Conservation (phyloP, 1,139 yeast genomes). For the Pichia sp. region DNA sequence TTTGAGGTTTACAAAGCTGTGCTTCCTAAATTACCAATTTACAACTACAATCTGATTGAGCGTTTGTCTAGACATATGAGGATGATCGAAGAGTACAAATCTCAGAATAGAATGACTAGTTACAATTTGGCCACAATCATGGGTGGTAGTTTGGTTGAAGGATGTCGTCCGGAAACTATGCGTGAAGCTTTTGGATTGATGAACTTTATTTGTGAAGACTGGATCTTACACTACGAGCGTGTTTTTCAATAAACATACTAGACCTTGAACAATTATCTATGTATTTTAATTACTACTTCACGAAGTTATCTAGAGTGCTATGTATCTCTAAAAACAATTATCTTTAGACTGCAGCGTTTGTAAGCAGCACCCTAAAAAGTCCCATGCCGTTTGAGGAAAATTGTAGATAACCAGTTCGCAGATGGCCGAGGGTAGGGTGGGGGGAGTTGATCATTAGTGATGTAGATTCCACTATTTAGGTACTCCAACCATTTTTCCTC, state of each 20-base stretch:
- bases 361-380: not conserved
- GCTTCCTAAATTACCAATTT: conserved; percentile 52
- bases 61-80: conserved; percentile 66
- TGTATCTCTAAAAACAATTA: not conserved
- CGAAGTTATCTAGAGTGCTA: not conserved
- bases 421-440: not conserved
- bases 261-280: not conserved
- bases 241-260: conserved; percentile 32
- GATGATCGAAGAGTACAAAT: conserved; percentile 39
- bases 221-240: conserved; percentile 40
- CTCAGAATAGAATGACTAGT: conserved; percentile 49
- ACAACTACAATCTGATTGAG: conserved; percentile 65
- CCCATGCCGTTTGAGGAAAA: not conserved
- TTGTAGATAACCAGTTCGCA: conserved; percentile 2
- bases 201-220: conserved; percentile 49
- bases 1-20: conserved; percentile 41
- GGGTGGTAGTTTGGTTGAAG: conserved; percentile 58
- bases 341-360: not conserved
- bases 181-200: conserved; percentile 52
- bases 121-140: conserved; percentile 56
- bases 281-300: not conserved
- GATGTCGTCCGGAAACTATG: conserved; percentile 47
- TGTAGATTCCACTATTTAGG: too few species aligned
- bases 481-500: too few species aligned
- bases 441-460: not conserved